phyloP scores from a whole-genome alignment of 257 asterid genomes.

The Solanum megistacrolobum region DNA sequence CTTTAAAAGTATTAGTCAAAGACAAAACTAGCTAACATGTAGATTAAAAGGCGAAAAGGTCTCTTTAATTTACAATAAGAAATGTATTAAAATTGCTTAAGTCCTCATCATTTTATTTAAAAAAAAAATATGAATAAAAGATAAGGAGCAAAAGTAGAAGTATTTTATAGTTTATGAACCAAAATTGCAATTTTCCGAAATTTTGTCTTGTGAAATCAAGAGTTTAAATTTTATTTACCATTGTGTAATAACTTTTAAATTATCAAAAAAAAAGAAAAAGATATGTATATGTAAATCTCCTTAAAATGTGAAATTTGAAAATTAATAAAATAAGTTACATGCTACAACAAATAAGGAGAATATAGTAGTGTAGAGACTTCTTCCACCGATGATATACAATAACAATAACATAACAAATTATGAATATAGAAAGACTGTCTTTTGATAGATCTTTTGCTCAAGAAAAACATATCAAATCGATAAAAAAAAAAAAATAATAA shows the following conservation, averaged over 20 bases:
- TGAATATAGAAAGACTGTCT: fast-evolving
- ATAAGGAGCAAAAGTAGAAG: not conserved
- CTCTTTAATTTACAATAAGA: not conserved
- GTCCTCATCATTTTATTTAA: not conserved
- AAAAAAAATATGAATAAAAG: not conserved
- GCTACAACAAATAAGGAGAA: not conserved
- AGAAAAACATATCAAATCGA: fast-evolving
- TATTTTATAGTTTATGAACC: not conserved
- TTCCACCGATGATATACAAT: not conserved
- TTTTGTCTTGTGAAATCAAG: not conserved
- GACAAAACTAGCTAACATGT: conserved; percentile 1
- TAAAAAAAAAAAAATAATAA: not conserved
- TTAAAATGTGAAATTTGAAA: not conserved
- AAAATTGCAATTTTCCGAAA: not conserved
- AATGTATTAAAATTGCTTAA: not conserved
- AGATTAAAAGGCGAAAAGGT: not conserved
- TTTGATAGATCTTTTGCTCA: fast-evolving
- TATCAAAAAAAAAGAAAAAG: not conserved
- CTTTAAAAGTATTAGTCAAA: not conserved
- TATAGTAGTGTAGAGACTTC: not conserved
- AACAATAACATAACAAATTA: not conserved
- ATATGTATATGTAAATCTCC: not conserved
- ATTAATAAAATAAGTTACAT: not conserved
- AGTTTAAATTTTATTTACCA: not conserved
- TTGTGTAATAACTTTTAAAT: not conserved